Conservation (phyloP, 257 asterid species). For the Henckelia pumila region DNA sequence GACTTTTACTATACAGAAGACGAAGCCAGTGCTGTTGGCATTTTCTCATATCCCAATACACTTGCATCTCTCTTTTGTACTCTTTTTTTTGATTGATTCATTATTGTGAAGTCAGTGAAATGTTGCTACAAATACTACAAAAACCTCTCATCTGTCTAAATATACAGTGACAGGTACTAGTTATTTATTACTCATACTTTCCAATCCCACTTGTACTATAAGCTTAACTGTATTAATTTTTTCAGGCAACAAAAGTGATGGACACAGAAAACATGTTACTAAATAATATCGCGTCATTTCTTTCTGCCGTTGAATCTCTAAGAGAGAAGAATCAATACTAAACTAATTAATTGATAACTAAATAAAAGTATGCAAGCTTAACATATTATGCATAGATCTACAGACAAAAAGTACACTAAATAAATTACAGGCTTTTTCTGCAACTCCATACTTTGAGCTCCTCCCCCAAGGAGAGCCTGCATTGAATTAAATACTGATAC, state of each 20-base stretch:
- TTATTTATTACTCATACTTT: constrained; percentile 22
- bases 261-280: neutral
- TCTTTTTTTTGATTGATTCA: constrained; percentile 16
- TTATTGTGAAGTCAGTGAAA: constrained; percentile 17
- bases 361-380: neutral
- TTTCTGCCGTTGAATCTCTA: neutral
- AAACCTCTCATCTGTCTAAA: constrained; percentile 12
- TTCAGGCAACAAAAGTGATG: constrained; percentile 6
- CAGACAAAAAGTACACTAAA: constrained; percentile 7
- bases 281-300: neutral
- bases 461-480: constrained; percentile 9
- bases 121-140: constrained; percentile 11
- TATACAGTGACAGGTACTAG: constrained; percentile 22
- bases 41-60: constrained; percentile 6
- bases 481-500: neutral
- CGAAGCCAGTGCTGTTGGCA: neutral
- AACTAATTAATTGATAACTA: neutral
- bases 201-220: constrained; percentile 22
- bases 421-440: constrained; percentile 19
- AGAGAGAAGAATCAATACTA: no score
- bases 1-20: neutral
- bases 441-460: constrained; percentile 16
- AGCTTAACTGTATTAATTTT: constrained; percentile 13
- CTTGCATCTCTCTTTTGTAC: neutral
- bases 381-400: constrained; percentile 24